Base-by-base conservation (phyloP, 495 filamentous ascomycete species). In the Xanthoparmelia taractica region DNA sequence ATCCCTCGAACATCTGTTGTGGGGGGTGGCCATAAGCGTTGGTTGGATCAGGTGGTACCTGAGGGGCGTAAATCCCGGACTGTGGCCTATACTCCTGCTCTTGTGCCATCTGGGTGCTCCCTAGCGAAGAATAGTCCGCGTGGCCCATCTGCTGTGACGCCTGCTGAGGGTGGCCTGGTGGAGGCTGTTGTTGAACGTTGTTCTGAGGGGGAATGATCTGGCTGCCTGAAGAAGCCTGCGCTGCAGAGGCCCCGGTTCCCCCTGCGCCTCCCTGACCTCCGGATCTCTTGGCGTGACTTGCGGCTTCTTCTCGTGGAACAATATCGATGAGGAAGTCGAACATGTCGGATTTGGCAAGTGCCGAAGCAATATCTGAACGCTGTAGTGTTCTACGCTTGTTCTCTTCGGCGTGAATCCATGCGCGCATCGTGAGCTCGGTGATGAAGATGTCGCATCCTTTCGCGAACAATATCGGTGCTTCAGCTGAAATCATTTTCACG, bases 381-480 rank as follows among this genome's bases (percentile, higher is more conserved):
- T 98, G 94, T 40, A 98, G 80, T 2, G 94, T 98, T 17, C 94
- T 87, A 18, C 94, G 83, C 79, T 98, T 98, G 80, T 98, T 98
- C 74, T 98, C 94, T 72, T 98, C 94, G 7, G 94, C 94, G 69
- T 97, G 94, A 33, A 98, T 97, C 94, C 94, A 98, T n/a, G 94
- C 94, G 57, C 94, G 90, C 94, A 98, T 98, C 1, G 94, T 97
- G 54, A 98, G 80, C 74, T 98, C 94, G 5, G 94, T 98, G 71
- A 98, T 98, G 77, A 98, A 98, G 70, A 98, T 97, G 73, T 98
- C 94, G 76, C 94, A 98, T 47, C 95, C 94, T 78, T 98, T 98
- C 57, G 94, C 94, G 71, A 98, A 98, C 20, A 98, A 78, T 70
- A 98, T 98, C 17, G 94, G 94, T 8, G 94, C 94, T 76, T 98